Percentiles rank a stretch among this genome's conserved stretches.
These are phyloP conservation scores for Bipolaris sorokiniana DNA, from an alignment of 2,329 filamentous ascomycete genomes.

Conservation along the genomic window DNA sequence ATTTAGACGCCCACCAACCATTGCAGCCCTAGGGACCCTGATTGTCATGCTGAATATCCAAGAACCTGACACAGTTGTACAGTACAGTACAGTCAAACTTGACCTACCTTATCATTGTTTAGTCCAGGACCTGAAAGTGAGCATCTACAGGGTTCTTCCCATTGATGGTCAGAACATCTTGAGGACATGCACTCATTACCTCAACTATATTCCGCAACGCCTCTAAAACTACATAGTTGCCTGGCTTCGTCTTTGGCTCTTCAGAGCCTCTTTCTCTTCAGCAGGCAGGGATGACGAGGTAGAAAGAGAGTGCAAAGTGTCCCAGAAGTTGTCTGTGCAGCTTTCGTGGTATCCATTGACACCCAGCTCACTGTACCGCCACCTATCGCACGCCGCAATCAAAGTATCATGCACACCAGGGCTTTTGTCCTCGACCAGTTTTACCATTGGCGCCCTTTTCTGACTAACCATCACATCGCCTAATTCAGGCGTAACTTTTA, in stretches of 20 bases:
- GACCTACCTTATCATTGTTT: background rate
- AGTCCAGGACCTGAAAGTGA: conserved; percentile 47
- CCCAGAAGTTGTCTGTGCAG: conserved; percentile 49
- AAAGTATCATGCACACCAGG: conserved; percentile 45
- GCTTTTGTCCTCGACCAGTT: conserved; percentile 43
- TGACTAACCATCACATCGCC: conserved; percentile 43
- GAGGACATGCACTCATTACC: conserved; percentile 56
- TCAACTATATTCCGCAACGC: conserved; percentile 55
- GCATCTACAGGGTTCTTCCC: conserved; percentile 52
- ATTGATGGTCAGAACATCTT: conserved; percentile 54
- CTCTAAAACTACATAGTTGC: conserved; percentile 53
- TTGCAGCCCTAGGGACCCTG: background rate
- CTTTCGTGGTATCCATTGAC: conserved; percentile 42
- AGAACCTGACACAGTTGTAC: too few species aligned
- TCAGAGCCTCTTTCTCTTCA: conserved; percentile 38
- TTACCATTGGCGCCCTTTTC: conserved; percentile 43
- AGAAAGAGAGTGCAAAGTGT: conserved; percentile 34
- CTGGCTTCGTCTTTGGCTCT: conserved; percentile 48
- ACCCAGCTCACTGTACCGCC: conserved; percentile 43
- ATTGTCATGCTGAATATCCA: background rate
- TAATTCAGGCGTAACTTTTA: conserved; percentile 38
- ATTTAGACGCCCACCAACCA: background rate
- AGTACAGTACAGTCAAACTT: too few species aligned
- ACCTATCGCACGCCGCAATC: conserved; percentile 47
- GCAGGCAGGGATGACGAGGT: conserved; percentile 3